Evolutionary conservation across 352 stramenopile genomes (phyloP), one percentile per base, ranked within the genome.

Genomic region (Globisporangium polare): DNA sequence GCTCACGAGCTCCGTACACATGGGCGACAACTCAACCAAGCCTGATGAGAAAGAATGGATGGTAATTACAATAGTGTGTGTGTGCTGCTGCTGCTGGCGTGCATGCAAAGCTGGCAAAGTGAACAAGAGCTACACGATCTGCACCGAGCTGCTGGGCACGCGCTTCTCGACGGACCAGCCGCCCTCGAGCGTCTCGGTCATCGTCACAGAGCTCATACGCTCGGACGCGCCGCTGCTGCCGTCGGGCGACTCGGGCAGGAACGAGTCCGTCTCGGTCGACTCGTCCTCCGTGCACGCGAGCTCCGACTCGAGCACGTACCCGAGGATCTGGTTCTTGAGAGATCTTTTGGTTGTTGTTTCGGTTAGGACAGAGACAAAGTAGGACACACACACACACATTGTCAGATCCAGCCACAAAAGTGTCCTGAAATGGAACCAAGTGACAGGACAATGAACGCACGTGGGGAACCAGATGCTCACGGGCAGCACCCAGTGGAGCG

Each of bases 161-260:
- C 76, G 81, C 57, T 93, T 93, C 72, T 95, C 82, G 24, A 95
- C 84, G 1, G 83, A 94, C 83, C 86, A 93, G 13, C 86, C 86
- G 29, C 86, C 83, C 65, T 94, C 82, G 26, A 93, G 69, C 10
- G 80, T 92, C 57, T 92, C 80, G 35, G 76, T 90, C 41, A 72
- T 89, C 51, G 83, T 83, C 17, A 80, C 65, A 5, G 71, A 60
- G n/a, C 47, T 10, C n/a, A 15, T 27, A n/a, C 29, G 29, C 29
- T 33, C 29, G 29, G 29, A 33, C 29, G 60, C 33, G 5, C 67
- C 67, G 17, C 33, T 12, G 33, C 39, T 12, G 33, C 39, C 39
- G 39, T 84, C 72, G n/a, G 79, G 68, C 20, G 83, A 74, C 10
- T 65, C 51, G 39, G 51, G 20, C 52, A 94, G 60, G 58, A 92